These are phyloP conservation scores for Agrocybe praecox DNA, from an alignment of 768 basidiomycete genomes.

Conservation along the genomic window DNA sequence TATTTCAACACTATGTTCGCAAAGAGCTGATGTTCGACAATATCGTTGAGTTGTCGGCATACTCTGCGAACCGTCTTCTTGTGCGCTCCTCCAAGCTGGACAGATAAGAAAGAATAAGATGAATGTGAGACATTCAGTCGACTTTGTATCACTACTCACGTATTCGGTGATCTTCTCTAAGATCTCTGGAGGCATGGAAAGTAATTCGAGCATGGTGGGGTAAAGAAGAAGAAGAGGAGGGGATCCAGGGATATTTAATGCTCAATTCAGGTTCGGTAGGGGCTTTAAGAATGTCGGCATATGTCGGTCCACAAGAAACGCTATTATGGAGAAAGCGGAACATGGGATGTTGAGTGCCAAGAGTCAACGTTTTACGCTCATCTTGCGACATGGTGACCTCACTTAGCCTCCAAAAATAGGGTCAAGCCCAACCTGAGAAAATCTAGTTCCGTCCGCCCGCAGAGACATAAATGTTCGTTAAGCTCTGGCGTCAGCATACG, in stretches of 20 bases:
- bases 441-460: constrained; percentile 2
- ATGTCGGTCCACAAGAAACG: constrained; percentile 1
- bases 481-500: neutral
- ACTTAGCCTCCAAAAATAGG: neutral
- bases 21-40: constrained; percentile 21
- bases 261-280: neutral
- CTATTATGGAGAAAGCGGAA: neutral
- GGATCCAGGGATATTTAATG: neutral
- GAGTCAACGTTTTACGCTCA: neutral
- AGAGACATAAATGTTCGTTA: neutral
- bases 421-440: neutral
- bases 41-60: constrained; percentile 17
- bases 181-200: constrained; percentile 19
- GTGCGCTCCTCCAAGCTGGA: constrained; percentile 15
- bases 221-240: neutral
- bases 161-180: constrained; percentile 18
- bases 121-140: neutral
- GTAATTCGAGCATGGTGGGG: constrained; percentile 14
- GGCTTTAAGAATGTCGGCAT: neutral
- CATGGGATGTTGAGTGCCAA: constrained; percentile 2
- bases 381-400: constrained; percentile 1
- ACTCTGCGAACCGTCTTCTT: constrained; percentile 18
- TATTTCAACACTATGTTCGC: constrained; percentile 21
- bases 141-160: constrained; percentile 2
- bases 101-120: neutral